A percentile compares a stretch with the other conserved stretches of the same genome.
Evolutionary conservation across 331 rosid species (phyloP).

Genomic region (Pyracantha coccinea): DNA sequence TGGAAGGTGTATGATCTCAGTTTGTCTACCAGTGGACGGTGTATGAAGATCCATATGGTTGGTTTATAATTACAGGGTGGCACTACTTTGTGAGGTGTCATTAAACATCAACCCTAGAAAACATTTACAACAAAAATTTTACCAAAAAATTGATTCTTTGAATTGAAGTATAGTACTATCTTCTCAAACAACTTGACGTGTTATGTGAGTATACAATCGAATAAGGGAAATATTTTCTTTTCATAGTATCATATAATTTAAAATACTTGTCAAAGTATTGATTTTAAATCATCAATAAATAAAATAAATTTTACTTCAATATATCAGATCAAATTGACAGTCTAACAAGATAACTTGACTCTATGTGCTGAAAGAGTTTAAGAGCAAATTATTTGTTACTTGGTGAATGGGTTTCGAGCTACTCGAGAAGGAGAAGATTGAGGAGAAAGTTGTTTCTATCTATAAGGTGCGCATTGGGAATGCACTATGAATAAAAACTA

Average conservation of each 20-base stretch:
- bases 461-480: conserved; percentile 10
- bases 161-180: too few relatives aligned
- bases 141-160: too few relatives aligned
- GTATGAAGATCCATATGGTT: conserved; percentile 2
- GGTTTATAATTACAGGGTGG: background rate
- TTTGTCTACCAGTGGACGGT: background rate
- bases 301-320: too few relatives aligned
- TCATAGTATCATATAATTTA: too few relatives aligned
- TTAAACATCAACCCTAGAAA: background rate
- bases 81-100: background rate
- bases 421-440: conserved; percentile 22
- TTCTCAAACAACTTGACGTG: too few relatives aligned
- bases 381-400: background rate
- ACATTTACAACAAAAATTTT: too few relatives aligned
- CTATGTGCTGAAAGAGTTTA: background rate
- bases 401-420: background rate
- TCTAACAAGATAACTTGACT: background rate
- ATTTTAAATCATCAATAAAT: background rate
- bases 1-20: background rate
- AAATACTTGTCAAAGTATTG: background rate
- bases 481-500: background rate
- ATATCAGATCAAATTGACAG: background rate
- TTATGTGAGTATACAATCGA: too few relatives aligned
- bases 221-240: too few relatives aligned
- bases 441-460: conserved; percentile 26